Percentiles rank a stretch among this genome's conserved stretches.
Conservation (phyloP, 192 early-diverging fungal species). For the Coemansia aciculifera region DNA sequence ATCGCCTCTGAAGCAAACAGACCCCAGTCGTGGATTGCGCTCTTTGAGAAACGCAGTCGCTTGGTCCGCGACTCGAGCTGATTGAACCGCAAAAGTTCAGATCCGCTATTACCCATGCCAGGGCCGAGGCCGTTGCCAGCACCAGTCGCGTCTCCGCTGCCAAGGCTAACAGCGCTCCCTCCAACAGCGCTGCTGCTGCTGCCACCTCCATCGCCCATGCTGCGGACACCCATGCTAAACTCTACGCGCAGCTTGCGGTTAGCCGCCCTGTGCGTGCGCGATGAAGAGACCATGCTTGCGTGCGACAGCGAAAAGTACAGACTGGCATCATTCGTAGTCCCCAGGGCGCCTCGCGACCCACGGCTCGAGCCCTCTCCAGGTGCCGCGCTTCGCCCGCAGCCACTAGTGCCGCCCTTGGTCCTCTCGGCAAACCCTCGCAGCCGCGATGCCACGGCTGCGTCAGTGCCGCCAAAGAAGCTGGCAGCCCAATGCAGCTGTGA, state of each 20-base stretch:
- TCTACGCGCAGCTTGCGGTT: constrained; percentile 60
- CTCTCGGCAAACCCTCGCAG: constrained; percentile 40
- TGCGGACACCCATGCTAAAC: constrained; percentile 64
- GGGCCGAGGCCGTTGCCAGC: neutral
- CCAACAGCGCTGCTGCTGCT: constrained; percentile 22
- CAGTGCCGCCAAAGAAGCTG: constrained; percentile 52
- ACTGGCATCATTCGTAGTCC: constrained; percentile 25
- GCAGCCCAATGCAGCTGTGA: constrained; percentile 54
- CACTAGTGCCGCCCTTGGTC: constrained; percentile 4
- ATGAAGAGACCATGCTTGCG: constrained; percentile 53
- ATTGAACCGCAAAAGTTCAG: constrained; percentile 86
- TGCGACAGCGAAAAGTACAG: constrained; percentile 46
- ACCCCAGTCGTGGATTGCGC: constrained; percentile 98
- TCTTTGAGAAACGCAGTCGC: constrained; percentile 86
- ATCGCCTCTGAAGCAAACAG: constrained; percentile 95
- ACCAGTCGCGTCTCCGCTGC: constrained; percentile 8
- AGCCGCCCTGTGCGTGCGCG: constrained; percentile 68
- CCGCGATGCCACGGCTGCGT: constrained; percentile 48
- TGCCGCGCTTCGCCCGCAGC: constrained; percentile 25
- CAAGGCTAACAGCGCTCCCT: constrained; percentile 5
- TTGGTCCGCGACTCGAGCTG: constrained; percentile 92
- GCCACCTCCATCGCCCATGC: constrained; percentile 34
- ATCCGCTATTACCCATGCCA: constrained; percentile 25
- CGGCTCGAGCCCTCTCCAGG: constrained; percentile 13
- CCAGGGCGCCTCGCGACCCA: constrained; percentile 10